Evolutionary conservation across 2,329 filamentous ascomycete genomes (phyloP), one percentile per base, ranked within the genome.

Genomic region (Exophiala dermatitidis): DNA sequence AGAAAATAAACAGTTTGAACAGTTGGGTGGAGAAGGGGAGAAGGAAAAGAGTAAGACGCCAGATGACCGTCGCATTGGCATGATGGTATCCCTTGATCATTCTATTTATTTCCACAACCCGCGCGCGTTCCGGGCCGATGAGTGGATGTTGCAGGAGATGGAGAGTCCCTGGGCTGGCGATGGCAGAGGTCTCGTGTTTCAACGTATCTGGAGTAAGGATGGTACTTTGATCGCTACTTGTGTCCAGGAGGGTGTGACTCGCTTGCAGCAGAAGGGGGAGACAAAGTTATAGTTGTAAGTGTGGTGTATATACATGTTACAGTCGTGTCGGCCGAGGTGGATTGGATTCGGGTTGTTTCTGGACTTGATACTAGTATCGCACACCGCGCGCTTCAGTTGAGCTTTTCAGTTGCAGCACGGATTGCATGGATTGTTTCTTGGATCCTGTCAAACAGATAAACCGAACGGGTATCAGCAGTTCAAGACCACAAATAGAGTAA

Each of bases 51-150:
- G 60, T 6, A 45, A 46, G 30, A 49, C 60, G 7, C 43, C 50
- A 12, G 58, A 59, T 46, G 50, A 43, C 29, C 53, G 56, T 12
- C 38, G 53, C 50, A 66, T 76, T 29, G 73, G 73, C 5, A 76
- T 77, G 73, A 75, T 77, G 71, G 74, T 77, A 51, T 73, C 70
- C 37, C 65, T 77, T 29, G 74, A 77, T 58, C 74, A 77, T 61
- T 70, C 73, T 0, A 77, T 77, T 42, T 76, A 75, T 60, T 77
- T 77, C 63, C 75, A 77, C 53, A 73, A 73, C 49, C 73, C 74
- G 19, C 64, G 69, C 52, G 70, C 68, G 2, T 75, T 77, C 60
- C 65, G 71, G 28, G 74, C 73, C 7, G 75, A 77, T 62, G 73
- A 77, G 58, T 77, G 75, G 75, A 68, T 77, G 65, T 68, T 76